Evolutionary conservation across 2,329 filamentous ascomycete genomes (phyloP).

Genomic region (Akanthomyces dipterigenus): DNA sequence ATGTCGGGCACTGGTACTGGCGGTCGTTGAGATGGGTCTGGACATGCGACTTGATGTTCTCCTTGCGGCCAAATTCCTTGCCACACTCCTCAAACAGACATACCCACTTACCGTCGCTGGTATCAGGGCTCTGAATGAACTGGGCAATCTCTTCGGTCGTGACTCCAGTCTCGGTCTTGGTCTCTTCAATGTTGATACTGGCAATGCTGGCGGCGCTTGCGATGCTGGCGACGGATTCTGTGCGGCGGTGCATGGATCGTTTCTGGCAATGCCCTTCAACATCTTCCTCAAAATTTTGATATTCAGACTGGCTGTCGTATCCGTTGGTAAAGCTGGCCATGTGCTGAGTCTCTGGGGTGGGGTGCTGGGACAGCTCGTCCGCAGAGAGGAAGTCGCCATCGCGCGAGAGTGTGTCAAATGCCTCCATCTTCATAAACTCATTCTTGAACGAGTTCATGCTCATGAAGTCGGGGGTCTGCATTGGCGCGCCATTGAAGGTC

Average conservation of each 20-base stretch:
- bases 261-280: constrained; percentile 16
- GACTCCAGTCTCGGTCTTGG: constrained; percentile 72
- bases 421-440: constrained; percentile 37
- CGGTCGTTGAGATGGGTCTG: constrained; percentile 96
- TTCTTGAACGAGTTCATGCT: constrained; percentile 41
- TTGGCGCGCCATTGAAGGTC: constrained; percentile 41
- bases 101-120: constrained; percentile 69
- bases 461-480: constrained; percentile 52
- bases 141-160: constrained; percentile 76
- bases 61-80: constrained; percentile 91
- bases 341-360: constrained; percentile 46
- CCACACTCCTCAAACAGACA: constrained; percentile 73
- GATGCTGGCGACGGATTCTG: constrained; percentile 53
- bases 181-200: constrained; percentile 58
- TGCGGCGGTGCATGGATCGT: constrained; percentile 42
- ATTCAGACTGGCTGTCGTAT: constrained; percentile 38
- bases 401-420: constrained; percentile 27
- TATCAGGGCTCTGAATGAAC: constrained; percentile 67
- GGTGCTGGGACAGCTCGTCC: constrained; percentile 41
- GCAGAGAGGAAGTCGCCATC: constrained; percentile 32
- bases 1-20: constrained; percentile 89
- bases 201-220: constrained; percentile 53
- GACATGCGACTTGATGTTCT: constrained; percentile 97
- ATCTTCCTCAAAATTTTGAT: constrained; percentile 17
- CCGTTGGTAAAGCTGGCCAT: constrained; percentile 34